Evolutionary conservation across 116 monocot species (phyloP).

Genomic region (Zostera marina): DNA sequence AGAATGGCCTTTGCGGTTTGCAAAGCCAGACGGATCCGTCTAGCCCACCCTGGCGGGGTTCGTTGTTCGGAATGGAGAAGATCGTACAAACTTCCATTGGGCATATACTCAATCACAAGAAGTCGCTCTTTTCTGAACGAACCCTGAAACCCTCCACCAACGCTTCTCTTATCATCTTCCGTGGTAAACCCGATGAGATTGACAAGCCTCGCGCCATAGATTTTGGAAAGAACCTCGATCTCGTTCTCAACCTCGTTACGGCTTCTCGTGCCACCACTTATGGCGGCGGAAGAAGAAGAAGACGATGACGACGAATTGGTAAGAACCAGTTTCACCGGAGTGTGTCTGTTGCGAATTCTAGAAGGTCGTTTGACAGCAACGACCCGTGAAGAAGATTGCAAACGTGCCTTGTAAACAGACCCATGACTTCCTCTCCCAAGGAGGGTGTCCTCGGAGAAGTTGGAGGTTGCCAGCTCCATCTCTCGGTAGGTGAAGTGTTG

Average conservation of each 20-base stretch:
- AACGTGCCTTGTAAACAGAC: constrained; percentile 37
- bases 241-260: constrained; percentile 40
- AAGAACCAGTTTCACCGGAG: not conserved
- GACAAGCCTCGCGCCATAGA: constrained; percentile 22
- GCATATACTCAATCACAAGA: constrained; percentile 40
- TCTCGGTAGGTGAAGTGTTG: constrained; percentile 32
- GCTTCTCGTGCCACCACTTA: not conserved
- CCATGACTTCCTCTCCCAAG: constrained; percentile 78
- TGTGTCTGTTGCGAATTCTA: constrained; percentile 3
- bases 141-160: not conserved
- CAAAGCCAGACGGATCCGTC: constrained; percentile 17
- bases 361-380: constrained; percentile 44
- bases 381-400: constrained; percentile 9
- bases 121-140: constrained; percentile 15
- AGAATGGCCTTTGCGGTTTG: constrained; percentile 16
- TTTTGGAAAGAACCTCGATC: constrained; percentile 29
- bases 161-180: not conserved
- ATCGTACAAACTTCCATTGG: constrained; percentile 28
- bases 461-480: constrained; percentile 35
- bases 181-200: constrained; percentile 33
- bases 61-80: constrained; percentile 17
- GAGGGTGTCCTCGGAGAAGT: constrained; percentile 42
- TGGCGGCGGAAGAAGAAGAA: not conserved
- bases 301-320: not conserved
- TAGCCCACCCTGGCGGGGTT: constrained; percentile 14